A percentile compares a stretch with the other conserved stretches of the same genome.
Conservation (phyloP, 352 stramenopile species). For the Blastocystis sp. region DNA sequence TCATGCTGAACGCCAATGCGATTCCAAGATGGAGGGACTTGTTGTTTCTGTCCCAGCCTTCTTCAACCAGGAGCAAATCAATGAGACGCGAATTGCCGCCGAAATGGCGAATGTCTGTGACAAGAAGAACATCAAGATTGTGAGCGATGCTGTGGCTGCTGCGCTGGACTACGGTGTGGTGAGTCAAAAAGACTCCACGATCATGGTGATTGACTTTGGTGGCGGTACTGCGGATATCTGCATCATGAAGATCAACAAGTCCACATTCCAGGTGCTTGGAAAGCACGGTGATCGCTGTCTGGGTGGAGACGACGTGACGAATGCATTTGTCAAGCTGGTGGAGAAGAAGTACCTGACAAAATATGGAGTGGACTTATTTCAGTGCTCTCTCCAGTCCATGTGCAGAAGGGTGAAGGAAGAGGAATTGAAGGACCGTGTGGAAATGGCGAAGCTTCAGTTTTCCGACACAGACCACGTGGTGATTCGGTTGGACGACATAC, state of each 20-base stretch:
- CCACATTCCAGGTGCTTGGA: slow-evolving; percentile 74
- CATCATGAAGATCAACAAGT: slow-evolving; percentile 76
- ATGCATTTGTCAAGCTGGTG: neutral
- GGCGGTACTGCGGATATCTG: slow-evolving; percentile 92
- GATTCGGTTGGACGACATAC: neutral
- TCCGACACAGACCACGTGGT: neutral
- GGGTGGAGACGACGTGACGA: slow-evolving; percentile 81
- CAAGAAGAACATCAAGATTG: slow-evolving; percentile 9
- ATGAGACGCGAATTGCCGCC: neutral
- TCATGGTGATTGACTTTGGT: slow-evolving; percentile 95
- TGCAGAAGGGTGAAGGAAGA: neutral
- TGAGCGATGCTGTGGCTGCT: slow-evolving; percentile 90
- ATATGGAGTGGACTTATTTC: neutral
- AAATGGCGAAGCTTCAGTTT: slow-evolving; percentile 7
- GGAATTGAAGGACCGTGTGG: neutral
- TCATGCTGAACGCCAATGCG: neutral
- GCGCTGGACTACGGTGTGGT: slow-evolving; percentile 97
- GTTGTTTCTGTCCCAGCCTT: slow-evolving; percentile 47
- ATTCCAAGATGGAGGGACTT: neutral
- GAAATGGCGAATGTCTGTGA: neutral
- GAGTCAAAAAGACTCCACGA: slow-evolving; percentile 87
- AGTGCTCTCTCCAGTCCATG: neutral
- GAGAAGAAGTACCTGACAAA: neutral
- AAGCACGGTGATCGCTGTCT: slow-evolving; percentile 83
- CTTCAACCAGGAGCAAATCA: slow-evolving; percentile 32